Percentiles rank a stretch among this genome's conserved stretches.
Evolutionary conservation across 768 basidiomycete genomes (phyloP).

Genomic region (Hygrocybe punicea): DNA sequence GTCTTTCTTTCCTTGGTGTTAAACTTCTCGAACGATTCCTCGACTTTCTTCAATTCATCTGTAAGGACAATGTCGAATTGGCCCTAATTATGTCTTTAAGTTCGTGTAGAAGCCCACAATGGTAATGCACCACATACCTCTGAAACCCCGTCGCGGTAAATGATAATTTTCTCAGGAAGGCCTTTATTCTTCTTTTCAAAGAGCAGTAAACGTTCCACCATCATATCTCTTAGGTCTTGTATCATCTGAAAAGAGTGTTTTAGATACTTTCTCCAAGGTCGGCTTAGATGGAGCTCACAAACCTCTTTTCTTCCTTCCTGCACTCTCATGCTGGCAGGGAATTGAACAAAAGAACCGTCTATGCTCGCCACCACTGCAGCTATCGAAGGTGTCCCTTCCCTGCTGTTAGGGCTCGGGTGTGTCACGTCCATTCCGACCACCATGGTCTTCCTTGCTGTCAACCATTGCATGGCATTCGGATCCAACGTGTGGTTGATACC

Average conservation of each 20-base stretch:
- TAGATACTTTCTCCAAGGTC: neutral
- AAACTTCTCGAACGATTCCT: conserved; percentile 55
- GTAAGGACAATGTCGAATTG: conserved; percentile 63
- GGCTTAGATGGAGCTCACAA: neutral
- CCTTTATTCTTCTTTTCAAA: conserved; percentile 54
- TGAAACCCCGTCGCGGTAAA: conserved; percentile 82
- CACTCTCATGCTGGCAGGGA: conserved; percentile 68
- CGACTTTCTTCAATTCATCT: conserved; percentile 61
- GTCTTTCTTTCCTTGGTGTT: conserved; percentile 40
- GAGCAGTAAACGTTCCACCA: conserved; percentile 61
- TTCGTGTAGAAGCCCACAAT: neutral
- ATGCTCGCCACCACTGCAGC: conserved; percentile 79
- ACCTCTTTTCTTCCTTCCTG: conserved; percentile 57
- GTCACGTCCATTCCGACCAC: conserved; percentile 84
- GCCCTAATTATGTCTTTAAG: conserved; percentile 43
- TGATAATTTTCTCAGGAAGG: conserved; percentile 64
- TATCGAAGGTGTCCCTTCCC: conserved; percentile 73
- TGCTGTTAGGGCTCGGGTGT: conserved; percentile 67
- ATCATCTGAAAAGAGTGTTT: conserved; percentile 56
- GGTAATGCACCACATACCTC: conserved; percentile 48
- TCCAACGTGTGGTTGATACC: conserved; percentile 68
- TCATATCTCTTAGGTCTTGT: conserved; percentile 59
- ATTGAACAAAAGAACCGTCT: conserved; percentile 68
- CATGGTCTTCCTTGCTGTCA: conserved; percentile 69
- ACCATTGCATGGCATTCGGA: conserved; percentile 53